These are phyloP conservation scores for Echria macrotheca DNA, from an alignment of 495 filamentous ascomycete species.

Conservation along the genomic window DNA sequence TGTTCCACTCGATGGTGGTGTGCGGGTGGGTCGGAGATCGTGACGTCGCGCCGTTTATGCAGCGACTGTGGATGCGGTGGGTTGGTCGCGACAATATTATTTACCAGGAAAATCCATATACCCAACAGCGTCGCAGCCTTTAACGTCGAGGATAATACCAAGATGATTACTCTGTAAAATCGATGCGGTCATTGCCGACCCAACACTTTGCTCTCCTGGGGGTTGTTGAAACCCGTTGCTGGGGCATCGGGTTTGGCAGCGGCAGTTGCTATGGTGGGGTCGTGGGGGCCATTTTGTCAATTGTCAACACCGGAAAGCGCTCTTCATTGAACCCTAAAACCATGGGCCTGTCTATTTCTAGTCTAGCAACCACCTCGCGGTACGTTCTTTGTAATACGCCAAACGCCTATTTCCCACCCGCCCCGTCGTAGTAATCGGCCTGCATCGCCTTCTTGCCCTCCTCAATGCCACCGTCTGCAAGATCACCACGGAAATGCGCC, in stretches of 20 bases:
- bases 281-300: too few relatives aligned
- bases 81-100: too few relatives aligned
- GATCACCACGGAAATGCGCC: constrained; percentile 37
- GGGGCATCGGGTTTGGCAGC: neutral
- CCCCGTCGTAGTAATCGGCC: constrained; percentile 41
- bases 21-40: too few relatives aligned
- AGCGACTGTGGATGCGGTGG: neutral
- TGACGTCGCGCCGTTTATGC: constrained; percentile 12
- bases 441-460: constrained; percentile 31
- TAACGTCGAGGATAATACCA: neutral
- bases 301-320: neutral
- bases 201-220: too few relatives aligned
- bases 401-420: too few relatives aligned
- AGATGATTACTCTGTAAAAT: too few relatives aligned
- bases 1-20: neutral
- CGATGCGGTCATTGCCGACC: too few relatives aligned
- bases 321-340: too few relatives aligned
- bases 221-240: neutral
- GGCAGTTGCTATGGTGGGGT: too few relatives aligned
- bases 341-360: too few relatives aligned
- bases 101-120: neutral
- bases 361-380: too few relatives aligned
- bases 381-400: too few relatives aligned
- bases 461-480: constrained; percentile 33
- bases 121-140: neutral